Base-by-base conservation (phyloP, 495 filamentous ascomycete species). In the Physcia stellaris region DNA sequence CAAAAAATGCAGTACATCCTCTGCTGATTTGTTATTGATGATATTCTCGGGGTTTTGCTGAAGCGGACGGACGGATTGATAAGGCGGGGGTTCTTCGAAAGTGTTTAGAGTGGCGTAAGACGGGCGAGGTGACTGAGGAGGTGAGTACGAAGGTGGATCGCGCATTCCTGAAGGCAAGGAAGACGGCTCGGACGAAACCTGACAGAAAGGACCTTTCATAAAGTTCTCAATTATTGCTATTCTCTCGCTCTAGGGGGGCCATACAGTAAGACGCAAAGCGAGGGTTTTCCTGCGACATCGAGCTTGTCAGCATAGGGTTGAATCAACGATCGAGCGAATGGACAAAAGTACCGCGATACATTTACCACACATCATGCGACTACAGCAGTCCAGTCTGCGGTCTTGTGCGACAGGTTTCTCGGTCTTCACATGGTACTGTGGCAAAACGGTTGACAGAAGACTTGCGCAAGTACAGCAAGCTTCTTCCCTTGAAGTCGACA, bases 221-320 rank as follows among this genome's bases (percentile, higher is more conserved):
- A n/a, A n/a, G n/a, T n/a, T n/a, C n/a, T n/a, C n/a, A n/a, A n/a
- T n/a, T n/a, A n/a, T n/a, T n/a, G n/a, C n/a, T n/a, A n/a, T n/a
- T n/a, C n/a, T n/a, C n/a, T n/a, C n/a, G n/a, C n/a, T n/a, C n/a
- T 28, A 7, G 26, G 26, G 26, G 13, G 13, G 7, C 9, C 33
- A 61, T 63, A 54, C 82, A 86, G 57, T 86, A 86, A 16, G 58
- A 62, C 24, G 63, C 64, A 56, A 86, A 86, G 15, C 82, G 73
- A 15, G 60, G 60, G 50, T 86, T 86, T 31, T 62, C 61, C 71
- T 79, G 30, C n/a, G 27, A 41, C 7, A 28, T 33, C 6, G 9
- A n/a, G n/a, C 9, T 28, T 28, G n/a, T 9, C 26, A 9, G 22
- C 24, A n/a, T 3, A 15, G 18, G 12, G n/a, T 28, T 9, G 26